Conservation (phyloP, 306 rosid genomes). For the Casuarina equisetifolia region DNA sequence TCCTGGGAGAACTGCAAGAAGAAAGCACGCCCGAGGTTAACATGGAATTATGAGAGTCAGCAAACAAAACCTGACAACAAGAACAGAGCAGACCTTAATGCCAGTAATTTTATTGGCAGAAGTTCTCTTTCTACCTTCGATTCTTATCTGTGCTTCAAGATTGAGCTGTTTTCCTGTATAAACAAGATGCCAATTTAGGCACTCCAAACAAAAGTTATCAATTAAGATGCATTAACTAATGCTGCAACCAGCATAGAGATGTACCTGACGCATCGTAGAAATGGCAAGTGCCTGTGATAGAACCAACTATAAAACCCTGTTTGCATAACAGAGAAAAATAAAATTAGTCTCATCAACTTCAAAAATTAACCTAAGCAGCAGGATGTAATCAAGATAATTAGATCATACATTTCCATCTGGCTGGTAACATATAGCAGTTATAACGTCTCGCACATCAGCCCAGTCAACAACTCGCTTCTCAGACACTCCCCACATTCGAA, state of each 20-base stretch:
- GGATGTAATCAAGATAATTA: conserved; percentile 3
- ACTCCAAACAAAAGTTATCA: conserved; percentile 1
- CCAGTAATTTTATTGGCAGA: conserved; percentile 76
- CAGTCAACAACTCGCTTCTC: conserved; percentile 88
- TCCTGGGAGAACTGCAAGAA: conserved; percentile 66
- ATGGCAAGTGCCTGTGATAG: conserved; percentile 68
- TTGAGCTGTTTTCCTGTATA: conserved; percentile 55
- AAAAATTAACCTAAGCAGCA: conserved; percentile 2
- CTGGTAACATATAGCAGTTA: conserved; percentile 74
- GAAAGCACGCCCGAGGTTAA: conserved; percentile 19
- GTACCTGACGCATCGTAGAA: conserved; percentile 74
- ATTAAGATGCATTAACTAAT: background rate
- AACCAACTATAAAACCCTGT: conserved; percentile 84
- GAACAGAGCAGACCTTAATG: conserved; percentile 67
- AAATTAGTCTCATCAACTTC: conserved; percentile 19
- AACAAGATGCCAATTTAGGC: conserved; percentile 33
- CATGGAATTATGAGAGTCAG: background rate
- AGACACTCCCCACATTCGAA: conserved; percentile 74
- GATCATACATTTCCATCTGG: conserved; percentile 77
- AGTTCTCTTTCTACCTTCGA: conserved; percentile 57
- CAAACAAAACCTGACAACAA: conserved; percentile 5
- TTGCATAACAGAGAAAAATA: conserved; percentile 17
- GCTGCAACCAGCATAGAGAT: background rate
- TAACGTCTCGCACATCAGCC: conserved; percentile 70
- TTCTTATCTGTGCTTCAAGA: conserved; percentile 49